Evolutionary conservation across 1,284 basidiomycete genomes (phyloP), one percentile per base, ranked within the genome.

Genomic region (Sanguinoderma infundibulare): DNA sequence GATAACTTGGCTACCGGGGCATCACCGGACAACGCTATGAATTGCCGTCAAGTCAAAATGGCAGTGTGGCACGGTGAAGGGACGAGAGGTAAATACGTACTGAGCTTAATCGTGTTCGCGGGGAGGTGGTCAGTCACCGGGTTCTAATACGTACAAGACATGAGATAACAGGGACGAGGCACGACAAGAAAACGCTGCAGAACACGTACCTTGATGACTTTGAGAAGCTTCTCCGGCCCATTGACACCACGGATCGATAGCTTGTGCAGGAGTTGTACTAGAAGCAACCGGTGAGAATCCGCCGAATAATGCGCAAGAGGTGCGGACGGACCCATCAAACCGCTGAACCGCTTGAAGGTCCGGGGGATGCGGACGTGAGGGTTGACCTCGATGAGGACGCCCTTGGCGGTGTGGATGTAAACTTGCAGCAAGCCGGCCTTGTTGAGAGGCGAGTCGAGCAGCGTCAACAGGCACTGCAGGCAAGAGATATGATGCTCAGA

Each of bases 341-440:
- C 97, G 61, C 94, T 95, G 79, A 99, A 99, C 7, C 97, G 89
- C 81, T 99, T 99, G 79, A 99, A 99, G 7, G 97, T 99, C 65
- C 97, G 84, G 10, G 97, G 97, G 72, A 99, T 99, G 64, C 97
- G 87, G 30, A 99, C 96, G 76, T 94, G 92, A 6, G 97, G 97
- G 76, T 99, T 98, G 68, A 99, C 95, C 78, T 99, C 98, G 75
- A 99, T 99, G 53, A 99, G 86, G 20, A 98, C 95, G 51, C 96
- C 96, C 72, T 93, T 94, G 28, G 95, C 93, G 7, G 97, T 99
- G 80, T 98, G 97, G 65, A 99, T 98, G 80, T 98, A 99, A 32
- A 99, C 96, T 77, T 99, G 97, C 8, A 99, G 86, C 35, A 95
- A 79, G 12, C 97, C 97, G 3, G 97, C 95, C 79, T 98, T 98